Percentiles rank a stretch among this genome's conserved stretches.
These are phyloP conservation scores for Podila verticillata DNA, from an alignment of 192 early-diverging fungal species.

Conservation along the genomic window DNA sequence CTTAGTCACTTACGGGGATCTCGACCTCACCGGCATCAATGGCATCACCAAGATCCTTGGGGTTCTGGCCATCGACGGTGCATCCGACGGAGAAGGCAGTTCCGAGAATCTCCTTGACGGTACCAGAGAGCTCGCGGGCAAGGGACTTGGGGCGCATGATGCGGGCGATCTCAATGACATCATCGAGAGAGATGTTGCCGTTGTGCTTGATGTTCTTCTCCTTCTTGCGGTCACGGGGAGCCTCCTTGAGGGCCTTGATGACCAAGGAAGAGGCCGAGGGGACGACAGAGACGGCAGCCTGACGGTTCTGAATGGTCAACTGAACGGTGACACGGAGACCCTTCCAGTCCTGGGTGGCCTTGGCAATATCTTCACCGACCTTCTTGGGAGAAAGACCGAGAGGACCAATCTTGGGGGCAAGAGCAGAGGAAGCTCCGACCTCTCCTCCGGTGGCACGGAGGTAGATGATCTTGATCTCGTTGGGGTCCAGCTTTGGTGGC, in stretches of 20 bases:
- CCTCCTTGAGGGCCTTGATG: constrained; percentile 97
- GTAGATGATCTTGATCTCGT: constrained; percentile 83
- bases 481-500: constrained; percentile 93
- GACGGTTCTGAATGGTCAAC: constrained; percentile 99
- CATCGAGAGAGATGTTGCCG: constrained; percentile 95
- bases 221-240: constrained; percentile 98
- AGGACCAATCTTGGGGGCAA: constrained; percentile 99
- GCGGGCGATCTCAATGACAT: constrained; percentile 95
- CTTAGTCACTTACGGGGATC: constrained; percentile 43
- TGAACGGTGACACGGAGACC: constrained; percentile 98
- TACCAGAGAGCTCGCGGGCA: constrained; percentile 93
- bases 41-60: constrained; percentile 85
- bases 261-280: constrained; percentile 97
- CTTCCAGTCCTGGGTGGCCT: constrained; percentile 99
- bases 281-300: constrained; percentile 95
- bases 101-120: constrained; percentile 96
- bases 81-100: constrained; percentile 96
- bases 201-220: constrained; percentile 99
- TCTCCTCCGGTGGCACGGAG: constrained; percentile 98
- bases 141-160: constrained; percentile 95
- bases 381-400: constrained; percentile 99
- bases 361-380: constrained; percentile 99
- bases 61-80: constrained; percentile 97
- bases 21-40: constrained; percentile 90
- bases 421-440: constrained; percentile 95